These are phyloP conservation scores for Taphrina populina DNA, from an alignment of 1,139 yeast genomes.

Conservation along the genomic window DNA sequence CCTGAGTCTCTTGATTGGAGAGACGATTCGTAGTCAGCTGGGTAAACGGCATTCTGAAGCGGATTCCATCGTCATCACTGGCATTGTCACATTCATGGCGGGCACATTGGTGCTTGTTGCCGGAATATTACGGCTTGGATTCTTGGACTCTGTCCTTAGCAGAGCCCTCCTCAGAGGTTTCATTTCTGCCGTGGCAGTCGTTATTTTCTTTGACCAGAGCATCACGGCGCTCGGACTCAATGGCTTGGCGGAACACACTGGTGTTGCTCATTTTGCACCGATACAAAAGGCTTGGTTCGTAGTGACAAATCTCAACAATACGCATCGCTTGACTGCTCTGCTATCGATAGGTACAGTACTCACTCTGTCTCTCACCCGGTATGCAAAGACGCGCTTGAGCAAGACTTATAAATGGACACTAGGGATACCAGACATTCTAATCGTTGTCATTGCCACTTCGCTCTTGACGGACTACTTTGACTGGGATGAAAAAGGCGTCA, in stretches of 20 bases:
- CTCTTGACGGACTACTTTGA: constrained; percentile 54
- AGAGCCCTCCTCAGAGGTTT: constrained; percentile 83
- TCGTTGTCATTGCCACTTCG: constrained; percentile 68
- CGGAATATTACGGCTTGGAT: constrained; percentile 83
- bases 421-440: constrained; percentile 77
- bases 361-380: constrained; percentile 43
- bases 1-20: constrained; percentile 85
- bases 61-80: constrained; percentile 59
- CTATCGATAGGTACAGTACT: constrained; percentile 45
- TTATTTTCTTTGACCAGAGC: constrained; percentile 77
- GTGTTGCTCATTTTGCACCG: constrained; percentile 68
- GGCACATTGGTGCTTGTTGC: constrained; percentile 74
- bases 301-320: constrained; percentile 47
- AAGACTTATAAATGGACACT: constrained; percentile 43
- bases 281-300: constrained; percentile 67
- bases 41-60: constrained; percentile 38
- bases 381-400: constrained; percentile 39
- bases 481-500: constrained; percentile 62
- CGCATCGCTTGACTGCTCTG: constrained; percentile 44
- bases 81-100: constrained; percentile 70
- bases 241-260: constrained; percentile 46
- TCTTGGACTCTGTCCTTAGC: constrained; percentile 79
- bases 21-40: constrained; percentile 62
- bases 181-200: constrained; percentile 87
- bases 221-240: constrained; percentile 70